phyloP scores from a whole-genome alignment of 2,329 filamentous ascomycete genomes.

The Ploettnerulaceae sp. region DNA sequence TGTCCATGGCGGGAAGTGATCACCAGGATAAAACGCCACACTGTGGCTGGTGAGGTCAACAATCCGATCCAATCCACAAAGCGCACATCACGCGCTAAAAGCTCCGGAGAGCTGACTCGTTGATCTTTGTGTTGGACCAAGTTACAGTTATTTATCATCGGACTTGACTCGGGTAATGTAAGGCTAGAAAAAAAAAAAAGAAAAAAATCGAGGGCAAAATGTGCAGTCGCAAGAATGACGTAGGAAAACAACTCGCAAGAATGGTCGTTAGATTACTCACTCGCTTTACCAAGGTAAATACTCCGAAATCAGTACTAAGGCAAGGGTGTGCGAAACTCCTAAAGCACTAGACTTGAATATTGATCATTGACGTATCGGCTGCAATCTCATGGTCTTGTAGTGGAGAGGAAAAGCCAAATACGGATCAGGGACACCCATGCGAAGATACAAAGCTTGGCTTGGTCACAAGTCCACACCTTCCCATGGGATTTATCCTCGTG shows the following conservation, averaged over 20 bases:
- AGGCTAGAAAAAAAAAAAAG: too few species aligned
- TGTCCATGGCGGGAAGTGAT: constrained; percentile 4
- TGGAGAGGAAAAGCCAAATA: not conserved
- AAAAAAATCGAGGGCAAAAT: too few species aligned
- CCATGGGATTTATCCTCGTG: not conserved
- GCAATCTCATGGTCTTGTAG: too few species aligned
- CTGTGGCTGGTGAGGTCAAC: constrained; percentile 16
- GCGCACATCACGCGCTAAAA: not conserved
- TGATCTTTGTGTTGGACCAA: too few species aligned
- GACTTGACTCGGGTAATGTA: not conserved
- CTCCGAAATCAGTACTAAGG: constrained; percentile 1
- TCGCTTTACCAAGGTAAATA: not conserved
- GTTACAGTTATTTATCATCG: not conserved
- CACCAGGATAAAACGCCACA: constrained; percentile 4
- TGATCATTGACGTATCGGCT: too few species aligned
- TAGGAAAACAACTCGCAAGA: too few species aligned
- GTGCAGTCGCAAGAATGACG: too few species aligned
- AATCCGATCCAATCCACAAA: not conserved
- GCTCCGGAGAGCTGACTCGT: constrained; percentile 6
- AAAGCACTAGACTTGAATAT: not conserved
- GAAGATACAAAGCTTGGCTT: too few species aligned
- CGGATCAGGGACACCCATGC: too few species aligned
- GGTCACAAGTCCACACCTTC: too few species aligned
- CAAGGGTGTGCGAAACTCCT: not conserved
- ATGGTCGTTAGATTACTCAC: not conserved